A percentile compares a stretch with the other conserved stretches of the same genome.
Conservation (phyloP, 2,329 filamentous ascomycete genomes). For the Neurospora sp. region DNA sequence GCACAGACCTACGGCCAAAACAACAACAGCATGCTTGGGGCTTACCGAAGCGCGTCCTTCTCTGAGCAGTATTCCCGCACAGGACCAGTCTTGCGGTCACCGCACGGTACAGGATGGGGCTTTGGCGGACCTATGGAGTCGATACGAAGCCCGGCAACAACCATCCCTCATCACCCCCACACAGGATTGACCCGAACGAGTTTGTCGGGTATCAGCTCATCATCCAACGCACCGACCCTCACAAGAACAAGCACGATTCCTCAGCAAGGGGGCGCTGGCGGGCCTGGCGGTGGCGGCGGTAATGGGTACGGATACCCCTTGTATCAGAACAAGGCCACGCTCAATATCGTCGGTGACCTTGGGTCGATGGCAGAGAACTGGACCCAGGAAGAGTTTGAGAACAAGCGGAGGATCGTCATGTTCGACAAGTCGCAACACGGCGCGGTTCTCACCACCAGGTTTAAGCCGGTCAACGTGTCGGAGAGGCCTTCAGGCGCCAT, state of each 20-base stretch:
- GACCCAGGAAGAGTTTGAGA: conserved; percentile 70
- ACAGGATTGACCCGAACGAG: conserved; percentile 35
- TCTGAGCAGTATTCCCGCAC: conserved; percentile 36
- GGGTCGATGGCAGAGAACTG: conserved; percentile 76
- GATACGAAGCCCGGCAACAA: conserved; percentile 27
- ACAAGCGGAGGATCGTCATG: conserved; percentile 74
- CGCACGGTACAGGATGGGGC: conserved; percentile 19
- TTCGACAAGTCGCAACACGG: conserved; percentile 78
- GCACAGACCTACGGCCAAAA: conserved; percentile 28
- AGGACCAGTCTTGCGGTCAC: conserved; percentile 20
- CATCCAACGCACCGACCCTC: conserved; percentile 35
- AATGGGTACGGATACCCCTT: conserved; percentile 55
- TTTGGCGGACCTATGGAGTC: conserved; percentile 29
- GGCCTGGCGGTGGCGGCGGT: conserved; percentile 39
- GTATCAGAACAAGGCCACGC: conserved; percentile 74
- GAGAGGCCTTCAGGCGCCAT: conserved; percentile 77
- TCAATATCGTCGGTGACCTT: conserved; percentile 81
- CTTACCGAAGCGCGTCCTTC: conserved; percentile 44
- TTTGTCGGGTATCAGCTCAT: conserved; percentile 37
- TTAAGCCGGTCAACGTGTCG: conserved; percentile 68
- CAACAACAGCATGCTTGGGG: conserved; percentile 44
- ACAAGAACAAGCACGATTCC: conserved; percentile 46
- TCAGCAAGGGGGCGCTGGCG: conserved; percentile 27
- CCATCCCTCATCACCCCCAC: conserved; percentile 34
- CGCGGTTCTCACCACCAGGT: conserved; percentile 70